These are phyloP conservation scores for Verticillium klebahnii DNA, from an alignment of 2,329 filamentous ascomycete species.

Conservation along the genomic window DNA sequence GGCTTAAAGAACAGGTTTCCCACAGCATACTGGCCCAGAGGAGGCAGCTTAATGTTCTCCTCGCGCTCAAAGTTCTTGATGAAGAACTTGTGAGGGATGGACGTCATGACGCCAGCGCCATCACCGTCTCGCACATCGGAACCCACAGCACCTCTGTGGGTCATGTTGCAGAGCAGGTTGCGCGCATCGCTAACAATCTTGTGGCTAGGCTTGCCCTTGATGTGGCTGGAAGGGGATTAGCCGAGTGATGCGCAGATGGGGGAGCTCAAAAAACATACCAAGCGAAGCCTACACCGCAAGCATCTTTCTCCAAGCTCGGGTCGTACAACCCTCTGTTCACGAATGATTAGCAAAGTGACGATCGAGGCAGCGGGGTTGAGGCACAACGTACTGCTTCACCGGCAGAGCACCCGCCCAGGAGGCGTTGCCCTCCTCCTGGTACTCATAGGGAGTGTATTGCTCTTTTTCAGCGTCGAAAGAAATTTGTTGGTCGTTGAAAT, in stretches of 20 bases:
- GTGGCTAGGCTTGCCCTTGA: conserved; percentile 95
- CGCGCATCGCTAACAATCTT: conserved; percentile 98
- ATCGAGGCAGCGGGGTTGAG: neutral
- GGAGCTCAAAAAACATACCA: conserved; percentile 57
- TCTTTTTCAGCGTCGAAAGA: conserved; percentile 56
- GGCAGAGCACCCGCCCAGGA: conserved; percentile 94
- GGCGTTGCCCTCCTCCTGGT: conserved; percentile 76
- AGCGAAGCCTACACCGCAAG: conserved; percentile 97
- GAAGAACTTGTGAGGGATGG: conserved; percentile 97
- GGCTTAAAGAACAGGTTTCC: conserved; percentile 99
- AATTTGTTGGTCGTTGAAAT: conserved; percentile 65
- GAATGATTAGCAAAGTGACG: neutral
- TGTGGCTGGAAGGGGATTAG: conserved; percentile 59
- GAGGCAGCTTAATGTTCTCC: conserved; percentile 80
- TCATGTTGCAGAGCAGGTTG: conserved; percentile 99
- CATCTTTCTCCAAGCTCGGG: conserved; percentile 95
- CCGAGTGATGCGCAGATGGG: conserved; percentile 9
- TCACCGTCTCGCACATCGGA: conserved; percentile 98
- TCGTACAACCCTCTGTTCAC: conserved; percentile 76
- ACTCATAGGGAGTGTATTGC: conserved; percentile 71
- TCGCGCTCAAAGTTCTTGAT: conserved; percentile 96
- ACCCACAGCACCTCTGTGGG: conserved; percentile 95
- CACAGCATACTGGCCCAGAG: conserved; percentile 88
- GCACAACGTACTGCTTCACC: conserved; percentile 72
- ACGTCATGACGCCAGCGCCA: conserved; percentile 98